Evolutionary conservation across 2,329 filamentous ascomycete species (phyloP).

Genomic region (Knoxdaviesia proteae): DNA sequence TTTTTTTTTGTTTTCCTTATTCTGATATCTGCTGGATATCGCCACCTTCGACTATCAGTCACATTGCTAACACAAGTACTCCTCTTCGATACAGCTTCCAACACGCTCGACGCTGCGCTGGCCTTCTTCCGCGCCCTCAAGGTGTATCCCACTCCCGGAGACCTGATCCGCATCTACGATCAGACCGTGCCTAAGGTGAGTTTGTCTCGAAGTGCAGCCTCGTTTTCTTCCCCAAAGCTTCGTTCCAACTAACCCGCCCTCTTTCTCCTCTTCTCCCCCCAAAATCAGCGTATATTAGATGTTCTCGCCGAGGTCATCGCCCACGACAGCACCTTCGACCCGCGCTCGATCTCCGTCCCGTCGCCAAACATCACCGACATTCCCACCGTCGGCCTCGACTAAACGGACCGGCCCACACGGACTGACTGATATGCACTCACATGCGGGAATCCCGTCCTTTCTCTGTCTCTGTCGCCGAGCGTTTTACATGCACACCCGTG

Average conservation of each 20-base stretch:
- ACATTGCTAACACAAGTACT: not conserved
- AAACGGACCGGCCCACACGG: constrained; percentile 9
- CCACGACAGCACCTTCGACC: constrained; percentile 47
- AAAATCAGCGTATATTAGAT: constrained; percentile 64
- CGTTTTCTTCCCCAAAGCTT: not conserved
- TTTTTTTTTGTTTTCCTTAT: not conserved
- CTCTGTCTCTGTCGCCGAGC: no score
- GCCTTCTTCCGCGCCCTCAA: constrained; percentile 98
- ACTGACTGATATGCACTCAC: no score
- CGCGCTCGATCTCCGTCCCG: no score
- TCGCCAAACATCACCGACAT: no score
- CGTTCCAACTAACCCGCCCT: not conserved
- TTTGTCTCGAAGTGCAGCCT: not conserved
- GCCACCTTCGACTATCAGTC: not conserved
- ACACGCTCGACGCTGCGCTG: constrained; percentile 64
- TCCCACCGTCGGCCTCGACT: constrained; percentile 33
- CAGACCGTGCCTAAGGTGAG: constrained; percentile 88
- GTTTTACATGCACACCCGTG: no score
- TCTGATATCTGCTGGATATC: not conserved
- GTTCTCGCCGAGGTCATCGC: constrained; percentile 97
- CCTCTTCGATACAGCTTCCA: constrained; percentile 27
- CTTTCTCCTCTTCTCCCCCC: constrained; percentile 6
- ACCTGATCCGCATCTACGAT: constrained; percentile 92
- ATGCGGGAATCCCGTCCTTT: no score
- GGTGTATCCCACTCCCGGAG: constrained; percentile 84